A percentile compares a stretch with the other conserved stretches of the same genome.
Conservation (phyloP, 495 filamentous ascomycete genomes). For the Xylaria longipes region DNA sequence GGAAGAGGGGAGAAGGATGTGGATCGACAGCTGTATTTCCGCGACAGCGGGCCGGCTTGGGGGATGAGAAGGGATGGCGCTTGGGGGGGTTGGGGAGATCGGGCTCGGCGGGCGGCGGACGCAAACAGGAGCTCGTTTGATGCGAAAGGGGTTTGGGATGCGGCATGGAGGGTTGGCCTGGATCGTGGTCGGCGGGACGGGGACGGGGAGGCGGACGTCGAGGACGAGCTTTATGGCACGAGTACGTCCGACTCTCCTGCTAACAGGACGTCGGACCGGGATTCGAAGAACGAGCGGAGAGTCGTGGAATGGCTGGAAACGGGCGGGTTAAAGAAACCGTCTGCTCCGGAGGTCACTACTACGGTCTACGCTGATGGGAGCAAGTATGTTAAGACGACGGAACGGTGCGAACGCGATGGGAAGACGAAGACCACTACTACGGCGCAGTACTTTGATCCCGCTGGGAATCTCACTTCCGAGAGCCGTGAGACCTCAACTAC, state of each 20-base stretch:
- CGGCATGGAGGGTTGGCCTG: background rate
- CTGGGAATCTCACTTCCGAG: constrained; percentile 31
- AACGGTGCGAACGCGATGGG: constrained; percentile 10
- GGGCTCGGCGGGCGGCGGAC: background rate
- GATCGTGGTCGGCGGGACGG: background rate
- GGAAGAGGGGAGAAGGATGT: background rate
- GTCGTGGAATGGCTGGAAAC: background rate
- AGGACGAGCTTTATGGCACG: constrained; percentile 7
- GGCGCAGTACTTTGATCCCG: constrained; percentile 25
- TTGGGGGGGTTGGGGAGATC: background rate
- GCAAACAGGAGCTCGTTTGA: background rate
- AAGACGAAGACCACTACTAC: constrained; percentile 25
- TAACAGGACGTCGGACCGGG: background rate
- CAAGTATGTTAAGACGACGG: constrained; percentile 29
- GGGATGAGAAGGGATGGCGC: background rate
- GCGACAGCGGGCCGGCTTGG: background rate
- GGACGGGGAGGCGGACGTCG: background rate
- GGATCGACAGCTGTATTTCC: constrained; percentile 10
- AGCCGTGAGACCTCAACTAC: constrained; percentile 3
- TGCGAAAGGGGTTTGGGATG: background rate
- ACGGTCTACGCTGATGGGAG: constrained; percentile 33
- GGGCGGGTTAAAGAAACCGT: background rate
- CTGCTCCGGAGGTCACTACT: constrained; percentile 21
- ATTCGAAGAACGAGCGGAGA: background rate
- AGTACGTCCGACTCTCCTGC: background rate